Base-by-base conservation (phyloP, 805 yeast species). In the Candida wancherniae region DNA sequence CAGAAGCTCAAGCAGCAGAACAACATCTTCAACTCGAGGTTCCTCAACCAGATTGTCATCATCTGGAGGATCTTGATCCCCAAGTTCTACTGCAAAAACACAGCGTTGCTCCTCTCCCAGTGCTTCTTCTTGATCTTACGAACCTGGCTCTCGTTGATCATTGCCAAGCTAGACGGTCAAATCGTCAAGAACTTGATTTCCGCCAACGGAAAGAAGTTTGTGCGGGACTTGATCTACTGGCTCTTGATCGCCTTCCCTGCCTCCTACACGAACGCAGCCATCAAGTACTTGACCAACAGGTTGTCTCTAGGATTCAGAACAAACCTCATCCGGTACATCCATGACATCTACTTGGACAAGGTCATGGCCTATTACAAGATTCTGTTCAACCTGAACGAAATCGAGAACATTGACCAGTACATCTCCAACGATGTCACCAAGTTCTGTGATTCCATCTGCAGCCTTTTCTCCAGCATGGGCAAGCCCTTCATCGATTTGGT, bases 181-280 rank as follows among this genome's bases (percentile, higher is more conserved):
- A 82, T 88, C 29, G 95, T 87, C 26, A 80, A 84, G 53, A 90
- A 87, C 55, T 73, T 88, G 50, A 85, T 88, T 44, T 80, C 86
- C 11, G 86, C 87, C 11, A 77, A 80, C 42, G 85, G 87, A 12
- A 71, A 65, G 43, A 79, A 80, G 31, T 88, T 88, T 47, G 55
- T 77, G 23, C 66, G 84, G 37, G 95, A 88, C 53, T 65, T 88
- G 55, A 71, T 76, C 7, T 82, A 83, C 55, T 88, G 97, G 97
- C 75, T 88, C 36, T 58, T 84, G 37, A 78, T 88, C 51, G 96
- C 96, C 1, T 76, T 88, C 40, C 97, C 97, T 2, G 94, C 96
- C 0, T 79, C 92, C 3, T 88, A 85, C 55, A 83, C 95, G 19
- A 88, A 88, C 57, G 82, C 95, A 28, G 87, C 90, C 36, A 88